These are phyloP conservation scores for Suillus lakei DNA, from an alignment of 768 basidiomycete species.

Conservation along the genomic window DNA sequence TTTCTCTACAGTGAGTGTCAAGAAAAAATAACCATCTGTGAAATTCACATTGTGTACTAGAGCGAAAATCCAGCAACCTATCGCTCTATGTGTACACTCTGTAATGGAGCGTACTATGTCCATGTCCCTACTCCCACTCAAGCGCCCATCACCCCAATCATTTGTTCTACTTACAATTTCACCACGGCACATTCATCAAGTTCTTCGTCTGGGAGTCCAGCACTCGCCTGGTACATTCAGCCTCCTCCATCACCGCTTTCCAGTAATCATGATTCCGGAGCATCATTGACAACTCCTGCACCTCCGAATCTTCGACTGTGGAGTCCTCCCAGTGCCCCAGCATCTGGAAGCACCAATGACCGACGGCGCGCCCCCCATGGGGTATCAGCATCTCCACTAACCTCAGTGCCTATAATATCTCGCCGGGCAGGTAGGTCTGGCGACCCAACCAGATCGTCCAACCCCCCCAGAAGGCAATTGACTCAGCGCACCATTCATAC, in stretches of 20 bases:
- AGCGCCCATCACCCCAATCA: not conserved
- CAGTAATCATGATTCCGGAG: not conserved
- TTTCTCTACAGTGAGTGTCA: not conserved
- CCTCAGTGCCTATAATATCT: not conserved
- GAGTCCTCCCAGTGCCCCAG: not conserved
- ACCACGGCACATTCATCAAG: not conserved
- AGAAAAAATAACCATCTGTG: no score
- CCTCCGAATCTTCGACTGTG: not conserved
- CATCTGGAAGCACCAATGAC: not conserved
- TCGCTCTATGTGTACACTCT: not conserved
- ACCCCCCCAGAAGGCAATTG: not conserved
- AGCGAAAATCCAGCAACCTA: not conserved
- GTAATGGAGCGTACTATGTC: not conserved
- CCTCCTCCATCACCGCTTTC: not conserved
- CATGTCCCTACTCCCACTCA: not conserved
- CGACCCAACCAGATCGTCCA: not conserved
- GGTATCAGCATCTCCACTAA: not conserved
- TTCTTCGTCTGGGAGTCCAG: not conserved
- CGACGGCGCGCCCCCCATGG: not conserved
- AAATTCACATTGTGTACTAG: not conserved
- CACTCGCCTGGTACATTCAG: not conserved
- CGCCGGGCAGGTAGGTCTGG: not conserved
- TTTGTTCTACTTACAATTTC: not conserved
- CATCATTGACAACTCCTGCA: not conserved
- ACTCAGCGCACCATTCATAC: not conserved